Evolutionary conservation across 495 filamentous ascomycete genomes (phyloP).

Genomic region (Astrocystis sublimbata): DNA sequence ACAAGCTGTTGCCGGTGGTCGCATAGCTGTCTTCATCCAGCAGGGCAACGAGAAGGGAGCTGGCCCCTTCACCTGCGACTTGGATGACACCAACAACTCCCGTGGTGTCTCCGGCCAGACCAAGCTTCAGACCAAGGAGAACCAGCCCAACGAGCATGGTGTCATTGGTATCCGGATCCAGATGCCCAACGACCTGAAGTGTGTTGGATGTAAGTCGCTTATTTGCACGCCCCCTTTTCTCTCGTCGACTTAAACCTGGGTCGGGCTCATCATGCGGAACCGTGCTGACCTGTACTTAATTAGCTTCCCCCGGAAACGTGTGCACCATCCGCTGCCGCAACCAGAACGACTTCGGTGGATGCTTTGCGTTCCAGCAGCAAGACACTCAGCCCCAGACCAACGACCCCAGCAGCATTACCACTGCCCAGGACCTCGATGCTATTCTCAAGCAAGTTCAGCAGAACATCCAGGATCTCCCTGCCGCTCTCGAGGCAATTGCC

Average conservation of each 20-base stretch:
- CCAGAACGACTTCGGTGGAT: constrained; percentile 56
- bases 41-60: constrained; percentile 56
- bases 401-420: constrained; percentile 36
- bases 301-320: constrained; percentile 48
- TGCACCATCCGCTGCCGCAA: constrained; percentile 59
- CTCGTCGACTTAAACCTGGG: neutral
- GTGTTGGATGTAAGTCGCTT: constrained; percentile 36
- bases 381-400: constrained; percentile 38
- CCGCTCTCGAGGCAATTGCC: constrained; percentile 35
- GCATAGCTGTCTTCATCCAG: constrained; percentile 43
- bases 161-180: constrained; percentile 44
- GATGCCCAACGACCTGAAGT: constrained; percentile 41
- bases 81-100: constrained; percentile 44
- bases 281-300: neutral
- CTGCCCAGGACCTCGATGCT: constrained; percentile 30
- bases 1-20: constrained; percentile 38
- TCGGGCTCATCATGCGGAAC: neutral
- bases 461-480: constrained; percentile 41
- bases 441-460: constrained; percentile 31
- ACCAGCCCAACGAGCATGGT: constrained; percentile 42
- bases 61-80: constrained; percentile 52
- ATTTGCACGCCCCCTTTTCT: neutral
- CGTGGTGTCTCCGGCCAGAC: constrained; percentile 36
- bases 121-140: constrained; percentile 37
- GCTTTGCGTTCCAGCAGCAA: constrained; percentile 47